Evolutionary conservation across 208 protist species (phyloP).

Genomic region (Trypanosoma mega): DNA sequence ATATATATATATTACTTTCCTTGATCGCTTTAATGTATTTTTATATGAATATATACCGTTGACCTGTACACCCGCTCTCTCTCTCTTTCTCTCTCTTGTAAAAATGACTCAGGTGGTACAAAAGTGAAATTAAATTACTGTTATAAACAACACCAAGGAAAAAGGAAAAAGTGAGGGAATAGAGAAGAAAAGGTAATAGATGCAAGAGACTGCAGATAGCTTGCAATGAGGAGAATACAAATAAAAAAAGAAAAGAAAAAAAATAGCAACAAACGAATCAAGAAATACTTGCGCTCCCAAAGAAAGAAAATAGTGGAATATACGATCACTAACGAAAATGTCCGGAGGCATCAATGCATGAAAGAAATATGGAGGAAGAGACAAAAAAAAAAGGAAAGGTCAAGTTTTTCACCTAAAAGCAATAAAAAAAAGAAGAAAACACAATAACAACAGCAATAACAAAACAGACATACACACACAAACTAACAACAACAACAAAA

Average conservation of each 20-base stretch:
- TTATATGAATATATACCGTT: too few relatives aligned
- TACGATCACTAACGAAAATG: neutral
- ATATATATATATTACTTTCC: too few relatives aligned
- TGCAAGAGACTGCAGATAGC: neutral
- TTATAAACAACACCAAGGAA: too few relatives aligned
- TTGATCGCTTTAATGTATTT: too few relatives aligned
- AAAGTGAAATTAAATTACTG: too few relatives aligned
- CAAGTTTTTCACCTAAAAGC: neutral
- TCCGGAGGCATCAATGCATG: too few relatives aligned
- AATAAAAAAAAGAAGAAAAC: constrained; percentile 3
- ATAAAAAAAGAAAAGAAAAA: neutral
- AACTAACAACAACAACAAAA: neutral
- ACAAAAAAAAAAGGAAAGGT: constrained; percentile 11
- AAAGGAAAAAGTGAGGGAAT: neutral
- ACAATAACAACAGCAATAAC: constrained; percentile 8
- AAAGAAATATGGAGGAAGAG: neutral
- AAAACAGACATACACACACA: neutral
- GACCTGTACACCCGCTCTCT: too few relatives aligned
- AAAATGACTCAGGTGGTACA: too few relatives aligned
- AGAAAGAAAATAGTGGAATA: constrained; percentile 15
- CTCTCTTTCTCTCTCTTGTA: too few relatives aligned
- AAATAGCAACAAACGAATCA: constrained; percentile 12
- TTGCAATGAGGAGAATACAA: neutral
- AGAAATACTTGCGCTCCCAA: constrained; percentile 7
- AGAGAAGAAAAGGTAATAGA: neutral